Conservation (phyloP, 257 asterid species). For the Solanum rostratum region DNA sequence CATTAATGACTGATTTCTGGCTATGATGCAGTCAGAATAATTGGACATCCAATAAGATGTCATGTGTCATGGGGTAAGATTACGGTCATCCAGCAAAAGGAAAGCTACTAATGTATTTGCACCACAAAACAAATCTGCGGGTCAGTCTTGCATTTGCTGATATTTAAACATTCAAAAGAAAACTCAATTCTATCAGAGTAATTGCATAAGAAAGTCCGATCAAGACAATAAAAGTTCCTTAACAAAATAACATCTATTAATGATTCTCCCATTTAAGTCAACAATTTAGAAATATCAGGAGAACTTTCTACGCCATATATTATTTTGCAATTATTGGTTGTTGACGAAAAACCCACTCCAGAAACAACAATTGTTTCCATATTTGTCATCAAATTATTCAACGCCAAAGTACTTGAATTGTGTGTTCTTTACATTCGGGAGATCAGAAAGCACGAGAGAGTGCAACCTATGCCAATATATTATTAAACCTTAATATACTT, state of each 20-base stretch:
- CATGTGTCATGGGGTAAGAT: not conserved
- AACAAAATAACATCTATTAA: not conserved
- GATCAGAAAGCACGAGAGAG: not conserved
- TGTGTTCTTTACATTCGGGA: not conserved
- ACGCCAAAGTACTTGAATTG: not conserved
- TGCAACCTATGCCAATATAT: not conserved
- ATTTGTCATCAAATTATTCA: not conserved
- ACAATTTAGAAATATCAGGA: not conserved
- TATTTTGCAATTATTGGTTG: not conserved
- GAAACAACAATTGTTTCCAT: not conserved
- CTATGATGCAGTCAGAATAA: not conserved
- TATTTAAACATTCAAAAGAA: not conserved
- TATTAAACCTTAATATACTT: not conserved
- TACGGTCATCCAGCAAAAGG: not conserved
- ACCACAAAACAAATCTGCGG: not conserved
- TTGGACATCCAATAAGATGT: not conserved
- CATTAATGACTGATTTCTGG: not conserved
- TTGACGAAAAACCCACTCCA: not conserved
- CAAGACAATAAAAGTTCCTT: not conserved
- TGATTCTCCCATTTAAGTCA: not conserved
- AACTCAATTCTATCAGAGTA: not conserved
- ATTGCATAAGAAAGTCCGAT: not conserved
- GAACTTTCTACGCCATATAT: not conserved
- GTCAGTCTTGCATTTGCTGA: not conserved
- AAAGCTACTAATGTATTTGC: not conserved